Evolutionary conservation across 1,284 basidiomycete species (phyloP).

Genomic region (Meira miltonrushii): DNA sequence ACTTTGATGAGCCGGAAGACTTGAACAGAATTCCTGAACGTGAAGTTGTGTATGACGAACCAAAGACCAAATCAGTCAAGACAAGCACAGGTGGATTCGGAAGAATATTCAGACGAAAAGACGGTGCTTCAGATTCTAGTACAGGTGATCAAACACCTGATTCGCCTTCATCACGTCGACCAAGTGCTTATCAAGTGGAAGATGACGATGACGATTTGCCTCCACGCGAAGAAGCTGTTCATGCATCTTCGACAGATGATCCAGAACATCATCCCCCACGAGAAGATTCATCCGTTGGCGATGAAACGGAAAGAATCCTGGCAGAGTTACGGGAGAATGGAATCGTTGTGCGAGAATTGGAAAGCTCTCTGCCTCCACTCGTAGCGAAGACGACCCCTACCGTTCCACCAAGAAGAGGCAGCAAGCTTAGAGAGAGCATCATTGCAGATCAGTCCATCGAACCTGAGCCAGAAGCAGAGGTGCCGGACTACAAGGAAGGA

Average conservation of each 20-base stretch:
- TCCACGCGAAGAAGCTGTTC: constrained; percentile 19
- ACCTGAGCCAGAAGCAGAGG: background rate
- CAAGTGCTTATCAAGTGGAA: constrained; percentile 22
- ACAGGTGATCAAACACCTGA: constrained; percentile 3
- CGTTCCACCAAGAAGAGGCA: background rate
- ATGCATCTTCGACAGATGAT: background rate
- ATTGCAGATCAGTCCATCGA: background rate
- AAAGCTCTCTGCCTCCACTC: constrained; percentile 40
- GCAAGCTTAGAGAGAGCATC: background rate
- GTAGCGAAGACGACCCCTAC: background rate
- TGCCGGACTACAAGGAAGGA: background rate
- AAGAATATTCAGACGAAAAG: constrained; percentile 34
- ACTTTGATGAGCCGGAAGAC: constrained; percentile 52
- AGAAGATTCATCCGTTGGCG: background rate
- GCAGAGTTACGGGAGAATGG: constrained; percentile 41
- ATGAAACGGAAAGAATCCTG: constrained; percentile 40
- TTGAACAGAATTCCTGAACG: constrained; percentile 45
- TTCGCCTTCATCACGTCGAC: constrained; percentile 1
- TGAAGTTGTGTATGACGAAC: constrained; percentile 28
- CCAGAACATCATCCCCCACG: background rate
- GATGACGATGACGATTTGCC: constrained; percentile 44
- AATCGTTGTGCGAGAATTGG: constrained; percentile 40
- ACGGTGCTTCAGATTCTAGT: background rate
- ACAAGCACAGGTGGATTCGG: constrained; percentile 39
- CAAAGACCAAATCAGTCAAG: constrained; percentile 30